Conservation (phyloP, 2,329 filamentous ascomycete species). For the Alternaria incomplexa region DNA sequence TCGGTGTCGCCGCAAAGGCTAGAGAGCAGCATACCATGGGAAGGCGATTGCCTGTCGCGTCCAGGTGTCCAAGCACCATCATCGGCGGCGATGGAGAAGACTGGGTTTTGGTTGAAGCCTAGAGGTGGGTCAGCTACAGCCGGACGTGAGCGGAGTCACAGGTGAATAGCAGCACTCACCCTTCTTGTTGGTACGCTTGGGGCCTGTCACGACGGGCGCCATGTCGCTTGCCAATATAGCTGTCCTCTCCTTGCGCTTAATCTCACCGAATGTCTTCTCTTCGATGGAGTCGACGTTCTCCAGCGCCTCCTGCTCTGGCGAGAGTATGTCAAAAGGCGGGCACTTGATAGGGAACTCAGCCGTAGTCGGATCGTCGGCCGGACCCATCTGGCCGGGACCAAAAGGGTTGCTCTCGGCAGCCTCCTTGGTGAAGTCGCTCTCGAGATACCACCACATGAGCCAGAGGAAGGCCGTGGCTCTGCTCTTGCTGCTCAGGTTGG, state of each 20-base stretch:
- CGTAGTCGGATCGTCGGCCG: slow-evolving; percentile 44
- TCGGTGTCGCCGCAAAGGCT: neutral
- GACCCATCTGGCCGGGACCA: slow-evolving; percentile 60
- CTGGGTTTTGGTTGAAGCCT: slow-evolving; percentile 51
- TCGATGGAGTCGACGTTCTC: slow-evolving; percentile 79
- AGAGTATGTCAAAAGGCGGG: slow-evolving; percentile 70
- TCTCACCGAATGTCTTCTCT: slow-evolving; percentile 72
- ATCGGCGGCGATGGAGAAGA: slow-evolving; percentile 50
- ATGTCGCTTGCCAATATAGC: slow-evolving; percentile 77
- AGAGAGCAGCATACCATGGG: slow-evolving; percentile 35
- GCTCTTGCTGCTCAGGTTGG: slow-evolving; percentile 79
- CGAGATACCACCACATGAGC: slow-evolving; percentile 99
- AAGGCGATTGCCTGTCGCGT: slow-evolving; percentile 49
- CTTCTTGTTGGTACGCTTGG: slow-evolving; percentile 58
- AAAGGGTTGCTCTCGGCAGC: slow-evolving; percentile 92
- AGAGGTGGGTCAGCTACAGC: slow-evolving; percentile 13
- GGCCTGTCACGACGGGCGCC: slow-evolving; percentile 65
- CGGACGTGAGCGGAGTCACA: neutral
- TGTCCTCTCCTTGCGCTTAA: slow-evolving; percentile 76
- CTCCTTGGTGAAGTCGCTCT: slow-evolving; percentile 90
- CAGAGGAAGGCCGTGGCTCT: slow-evolving; percentile 90
- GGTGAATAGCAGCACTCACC: slow-evolving; percentile 33
- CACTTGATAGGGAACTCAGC: slow-evolving; percentile 62
- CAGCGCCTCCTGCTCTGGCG: slow-evolving; percentile 65
- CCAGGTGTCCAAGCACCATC: slow-evolving; percentile 50